phyloP scores from a whole-genome alignment of 768 basidiomycete genomes.

The Polyporus arcularius region DNA sequence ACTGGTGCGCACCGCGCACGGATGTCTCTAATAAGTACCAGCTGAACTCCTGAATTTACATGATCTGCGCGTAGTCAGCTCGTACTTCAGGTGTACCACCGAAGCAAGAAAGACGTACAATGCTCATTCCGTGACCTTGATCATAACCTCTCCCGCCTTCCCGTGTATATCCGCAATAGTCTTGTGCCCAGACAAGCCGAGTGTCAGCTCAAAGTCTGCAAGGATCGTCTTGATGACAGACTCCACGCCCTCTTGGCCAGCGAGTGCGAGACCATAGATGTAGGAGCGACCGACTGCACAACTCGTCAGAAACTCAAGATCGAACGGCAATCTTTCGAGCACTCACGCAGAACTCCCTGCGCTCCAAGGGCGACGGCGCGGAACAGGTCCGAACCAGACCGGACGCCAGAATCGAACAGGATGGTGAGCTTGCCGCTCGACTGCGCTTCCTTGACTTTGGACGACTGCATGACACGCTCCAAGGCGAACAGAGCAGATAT shows the following conservation, averaged over 20 bases:
- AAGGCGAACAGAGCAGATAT: conserved; percentile 74
- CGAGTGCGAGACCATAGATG: conserved; percentile 71
- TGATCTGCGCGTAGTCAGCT: too few species aligned
- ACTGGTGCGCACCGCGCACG: too few species aligned
- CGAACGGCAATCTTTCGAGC: background rate
- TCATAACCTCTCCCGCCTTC: conserved; percentile 52
- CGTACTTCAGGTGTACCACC: too few species aligned
- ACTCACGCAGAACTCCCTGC: conserved; percentile 73
- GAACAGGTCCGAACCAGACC: conserved; percentile 81
- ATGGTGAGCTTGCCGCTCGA: conserved; percentile 61
- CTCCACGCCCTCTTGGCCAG: conserved; percentile 73
- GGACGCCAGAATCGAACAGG: conserved; percentile 80
- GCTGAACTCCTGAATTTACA: too few species aligned
- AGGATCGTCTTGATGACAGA: conserved; percentile 69
- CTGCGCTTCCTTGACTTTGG: conserved; percentile 59
- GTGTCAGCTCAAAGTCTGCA: conserved; percentile 65
- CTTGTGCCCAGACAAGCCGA: conserved; percentile 63
- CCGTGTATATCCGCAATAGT: conserved; percentile 64
- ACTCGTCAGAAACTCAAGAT: too few species aligned
- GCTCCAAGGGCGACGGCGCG: conserved; percentile 88
- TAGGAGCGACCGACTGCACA: conserved; percentile 68
- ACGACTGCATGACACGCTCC: conserved; percentile 64
- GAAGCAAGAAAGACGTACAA: background rate
- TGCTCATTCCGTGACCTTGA: conserved; percentile 37
- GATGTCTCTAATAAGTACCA: too few species aligned